These are phyloP conservation scores for Sicyos baderoa DNA, from an alignment of 306 rosid genomes.

Conservation along the genomic window DNA sequence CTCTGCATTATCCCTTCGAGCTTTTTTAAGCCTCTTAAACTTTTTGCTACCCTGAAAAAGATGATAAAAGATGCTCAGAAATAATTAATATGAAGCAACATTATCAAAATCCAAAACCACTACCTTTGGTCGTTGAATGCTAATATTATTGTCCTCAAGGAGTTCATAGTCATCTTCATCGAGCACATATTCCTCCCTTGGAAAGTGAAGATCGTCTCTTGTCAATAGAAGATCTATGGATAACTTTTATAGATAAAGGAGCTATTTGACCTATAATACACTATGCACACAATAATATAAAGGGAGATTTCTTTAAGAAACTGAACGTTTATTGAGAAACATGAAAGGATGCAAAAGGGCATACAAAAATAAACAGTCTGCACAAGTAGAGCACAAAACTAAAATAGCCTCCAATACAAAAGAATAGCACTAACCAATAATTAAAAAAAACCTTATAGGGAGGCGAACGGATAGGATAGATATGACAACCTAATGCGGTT, in stretches of 20 bases:
- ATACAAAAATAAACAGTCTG: background rate
- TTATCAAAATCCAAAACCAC: conserved; percentile 36
- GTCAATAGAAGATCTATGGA: background rate
- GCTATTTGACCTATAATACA: background rate
- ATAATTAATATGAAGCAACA: background rate
- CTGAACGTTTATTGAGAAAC: background rate
- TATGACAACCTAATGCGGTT: background rate
- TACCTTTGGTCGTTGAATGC: conserved; percentile 82
- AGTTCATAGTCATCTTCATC: conserved; percentile 97
- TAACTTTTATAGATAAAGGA: conserved; percentile 7
- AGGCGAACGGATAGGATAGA: no score
- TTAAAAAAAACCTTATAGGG: background rate
- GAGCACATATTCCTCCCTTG: conserved; percentile 80
- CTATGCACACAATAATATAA: no score
- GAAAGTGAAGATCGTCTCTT: conserved; percentile 20
- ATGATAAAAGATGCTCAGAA: background rate
- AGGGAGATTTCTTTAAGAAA: background rate
- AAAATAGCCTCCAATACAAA: background rate
- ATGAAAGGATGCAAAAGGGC: background rate
- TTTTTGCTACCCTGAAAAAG: conserved; percentile 58
- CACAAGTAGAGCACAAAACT: background rate
- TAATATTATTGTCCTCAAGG: conserved; percentile 83
- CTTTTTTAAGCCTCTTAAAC: conserved; percentile 82
- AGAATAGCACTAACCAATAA: background rate
- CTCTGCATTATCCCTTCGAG: conserved; percentile 58